phyloP scores from a whole-genome alignment of 257 asterid genomes.

The Osmanthus fragrans region DNA sequence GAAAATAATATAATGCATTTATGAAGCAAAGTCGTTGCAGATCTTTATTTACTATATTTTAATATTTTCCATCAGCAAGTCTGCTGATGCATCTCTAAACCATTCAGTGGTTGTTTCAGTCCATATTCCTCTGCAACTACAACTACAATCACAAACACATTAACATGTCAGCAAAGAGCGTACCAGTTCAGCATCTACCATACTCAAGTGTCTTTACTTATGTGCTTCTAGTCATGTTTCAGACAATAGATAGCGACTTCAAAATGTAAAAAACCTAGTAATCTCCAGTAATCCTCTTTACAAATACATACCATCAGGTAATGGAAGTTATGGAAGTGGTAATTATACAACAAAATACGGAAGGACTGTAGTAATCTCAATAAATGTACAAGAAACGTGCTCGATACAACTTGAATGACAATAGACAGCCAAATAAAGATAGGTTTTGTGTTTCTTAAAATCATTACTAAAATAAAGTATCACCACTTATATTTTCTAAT shows the following conservation, averaged over 20 bases:
- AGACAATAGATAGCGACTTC: neutral
- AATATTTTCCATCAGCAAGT: neutral
- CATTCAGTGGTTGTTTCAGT: neutral
- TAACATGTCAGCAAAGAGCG: neutral
- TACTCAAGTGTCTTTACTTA: neutral
- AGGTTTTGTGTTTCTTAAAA: neutral
- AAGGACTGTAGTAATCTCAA: neutral
- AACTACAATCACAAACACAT: neutral
- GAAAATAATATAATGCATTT: neutral
- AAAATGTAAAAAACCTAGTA: neutral
- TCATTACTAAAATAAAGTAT: neutral
- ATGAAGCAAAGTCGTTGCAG: neutral
- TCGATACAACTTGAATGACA: neutral
- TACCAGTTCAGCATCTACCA: neutral
- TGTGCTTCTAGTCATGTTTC: neutral
- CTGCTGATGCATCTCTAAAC: neutral
- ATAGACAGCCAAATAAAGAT: neutral
- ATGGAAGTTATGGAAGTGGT: neutral
- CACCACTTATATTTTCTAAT: slow-evolving; percentile 1
- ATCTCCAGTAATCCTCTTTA: neutral
- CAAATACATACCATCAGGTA: neutral
- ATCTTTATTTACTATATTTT: neutral
- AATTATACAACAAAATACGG: no score
- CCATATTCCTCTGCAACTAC: neutral
- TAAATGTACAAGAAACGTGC: neutral